A percentile compares a stretch with the other conserved stretches of the same genome.
Conservation (phyloP, 345 rosid genomes). For the Angophora floribunda region DNA sequence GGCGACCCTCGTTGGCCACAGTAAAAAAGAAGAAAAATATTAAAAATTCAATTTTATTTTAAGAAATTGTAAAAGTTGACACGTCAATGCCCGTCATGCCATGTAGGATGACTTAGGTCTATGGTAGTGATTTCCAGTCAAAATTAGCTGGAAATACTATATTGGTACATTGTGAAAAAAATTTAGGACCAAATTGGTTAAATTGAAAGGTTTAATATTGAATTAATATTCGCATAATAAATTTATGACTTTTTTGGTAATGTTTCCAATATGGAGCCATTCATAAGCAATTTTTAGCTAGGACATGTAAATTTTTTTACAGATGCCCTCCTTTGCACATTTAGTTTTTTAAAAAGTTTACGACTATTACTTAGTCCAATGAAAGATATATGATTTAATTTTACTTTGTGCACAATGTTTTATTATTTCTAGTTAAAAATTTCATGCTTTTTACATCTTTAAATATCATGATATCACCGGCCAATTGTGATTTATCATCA, state of each 20-base stretch:
- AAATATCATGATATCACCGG: not conserved
- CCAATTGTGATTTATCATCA: not conserved
- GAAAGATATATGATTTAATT: not conserved
- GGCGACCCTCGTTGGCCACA: not conserved
- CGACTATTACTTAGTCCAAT: not conserved
- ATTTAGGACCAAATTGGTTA: not conserved
- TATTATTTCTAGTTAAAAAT: not conserved
- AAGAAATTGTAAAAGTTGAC: not conserved
- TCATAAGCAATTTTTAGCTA: not conserved
- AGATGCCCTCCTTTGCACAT: not conserved
- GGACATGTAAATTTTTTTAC: not conserved
- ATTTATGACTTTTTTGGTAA: not conserved
- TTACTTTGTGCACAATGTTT: not conserved
- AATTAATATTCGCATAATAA: not conserved
- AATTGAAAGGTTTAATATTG: not conserved
- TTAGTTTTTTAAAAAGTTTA: not conserved
- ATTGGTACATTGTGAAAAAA: not conserved
- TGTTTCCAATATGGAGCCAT: not conserved
- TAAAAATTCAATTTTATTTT: not conserved
- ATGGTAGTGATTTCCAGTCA: fast-evolving
- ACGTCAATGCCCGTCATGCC: too few species aligned
- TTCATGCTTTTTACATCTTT: not conserved
- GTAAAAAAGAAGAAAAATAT: not conserved
- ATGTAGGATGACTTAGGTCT: not conserved
- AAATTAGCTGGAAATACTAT: not conserved